Percentiles rank a stretch among this genome's conserved stretches.
phyloP scores from a whole-genome alignment of 805 yeast genomes.

The Nakazawaea holstii region DNA sequence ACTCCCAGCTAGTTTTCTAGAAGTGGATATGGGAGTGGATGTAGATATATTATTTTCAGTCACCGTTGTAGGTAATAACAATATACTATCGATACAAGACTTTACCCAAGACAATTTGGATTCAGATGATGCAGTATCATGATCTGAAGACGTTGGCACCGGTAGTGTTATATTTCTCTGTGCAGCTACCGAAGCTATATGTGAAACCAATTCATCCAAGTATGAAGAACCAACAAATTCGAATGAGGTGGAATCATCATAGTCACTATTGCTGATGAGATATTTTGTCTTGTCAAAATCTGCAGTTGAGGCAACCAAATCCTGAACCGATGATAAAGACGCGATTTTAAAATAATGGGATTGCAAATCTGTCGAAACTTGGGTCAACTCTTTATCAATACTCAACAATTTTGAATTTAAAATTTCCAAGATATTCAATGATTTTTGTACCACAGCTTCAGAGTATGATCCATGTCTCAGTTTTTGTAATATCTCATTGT shows the following conservation, averaged over 20 bases:
- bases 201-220: constrained; percentile 39
- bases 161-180: constrained; percentile 37
- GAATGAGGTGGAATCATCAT: not conserved
- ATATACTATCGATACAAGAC: constrained; percentile 32
- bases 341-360: not conserved
- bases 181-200: constrained; percentile 41
- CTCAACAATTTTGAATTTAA: not conserved
- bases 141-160: not conserved
- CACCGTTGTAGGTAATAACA: constrained; percentile 3
- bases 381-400: not conserved
- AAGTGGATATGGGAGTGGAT: constrained; percentile 14
- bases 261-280: not conserved
- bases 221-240: constrained; percentile 3
- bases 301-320: not conserved
- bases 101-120: constrained; percentile 27
- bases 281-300: not conserved
- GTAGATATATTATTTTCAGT: constrained; percentile 3
- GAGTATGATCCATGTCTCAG: not conserved
- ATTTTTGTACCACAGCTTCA: not conserved
- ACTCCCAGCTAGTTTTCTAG: constrained; percentile 9
- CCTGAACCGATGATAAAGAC: constrained; percentile 2
- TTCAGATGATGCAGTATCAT: not conserved
- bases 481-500: not conserved
- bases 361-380: not conserved
- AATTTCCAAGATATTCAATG: not conserved